Percentiles rank a stretch among this genome's conserved stretches.
phyloP scores from a whole-genome alignment of 805 yeast species.

The Saturnispora gosingensis region DNA sequence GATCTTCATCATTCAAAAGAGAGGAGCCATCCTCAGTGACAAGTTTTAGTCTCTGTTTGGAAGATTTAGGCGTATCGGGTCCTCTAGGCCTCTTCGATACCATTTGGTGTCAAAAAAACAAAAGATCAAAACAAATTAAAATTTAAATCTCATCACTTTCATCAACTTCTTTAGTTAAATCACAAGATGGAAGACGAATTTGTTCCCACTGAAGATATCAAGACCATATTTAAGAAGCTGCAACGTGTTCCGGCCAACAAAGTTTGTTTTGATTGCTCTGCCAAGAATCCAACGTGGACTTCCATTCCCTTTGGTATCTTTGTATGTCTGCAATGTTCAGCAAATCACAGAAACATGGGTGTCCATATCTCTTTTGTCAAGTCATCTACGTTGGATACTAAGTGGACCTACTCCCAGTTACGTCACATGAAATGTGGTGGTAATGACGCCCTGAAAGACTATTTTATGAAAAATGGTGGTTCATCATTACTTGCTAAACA shows the following conservation, averaged over 20 bases:
- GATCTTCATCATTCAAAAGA: slow-evolving; percentile 2
- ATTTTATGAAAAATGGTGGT: slow-evolving; percentile 79
- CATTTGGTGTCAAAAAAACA: background rate
- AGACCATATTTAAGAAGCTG: slow-evolving; percentile 52
- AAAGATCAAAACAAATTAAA: background rate
- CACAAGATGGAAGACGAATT: slow-evolving; percentile 25
- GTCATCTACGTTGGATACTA: slow-evolving; percentile 74
- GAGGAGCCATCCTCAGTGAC: background rate
- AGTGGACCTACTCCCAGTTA: slow-evolving; percentile 86
- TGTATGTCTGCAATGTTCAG: slow-evolving; percentile 89
- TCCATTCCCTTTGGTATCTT: slow-evolving; percentile 93
- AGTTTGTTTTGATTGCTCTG: slow-evolving; percentile 84
- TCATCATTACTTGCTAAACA: slow-evolving; percentile 57
- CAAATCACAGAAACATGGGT: slow-evolving; percentile 91
- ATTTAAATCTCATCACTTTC: background rate
- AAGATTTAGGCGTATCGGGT: background rate
- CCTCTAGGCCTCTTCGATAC: background rate
- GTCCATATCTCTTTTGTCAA: slow-evolving; percentile 94
- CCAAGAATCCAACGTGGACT: slow-evolving; percentile 97
- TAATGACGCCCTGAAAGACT: slow-evolving; percentile 77
- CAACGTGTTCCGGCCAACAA: slow-evolving; percentile 65
- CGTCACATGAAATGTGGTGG: slow-evolving; percentile 94
- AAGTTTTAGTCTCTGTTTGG: background rate
- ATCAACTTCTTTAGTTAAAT: background rate
- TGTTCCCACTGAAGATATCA: slow-evolving; percentile 64